These are phyloP conservation scores for Trametes pubescens DNA, from an alignment of 1,284 basidiomycete genomes.

Conservation along the genomic window DNA sequence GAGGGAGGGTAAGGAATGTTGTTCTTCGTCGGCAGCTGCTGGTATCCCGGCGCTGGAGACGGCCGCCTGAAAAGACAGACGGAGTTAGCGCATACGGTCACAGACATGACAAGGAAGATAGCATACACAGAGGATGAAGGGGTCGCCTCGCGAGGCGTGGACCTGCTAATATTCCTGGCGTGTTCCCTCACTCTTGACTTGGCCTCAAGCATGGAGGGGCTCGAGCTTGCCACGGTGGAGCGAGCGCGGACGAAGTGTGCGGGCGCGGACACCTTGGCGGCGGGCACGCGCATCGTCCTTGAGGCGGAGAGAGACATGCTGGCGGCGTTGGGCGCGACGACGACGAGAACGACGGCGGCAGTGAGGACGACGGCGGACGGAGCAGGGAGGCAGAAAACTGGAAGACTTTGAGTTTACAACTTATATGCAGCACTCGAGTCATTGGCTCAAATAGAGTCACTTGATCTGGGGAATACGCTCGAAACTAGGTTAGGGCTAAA, in stretches of 20 bases:
- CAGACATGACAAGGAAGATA: neutral
- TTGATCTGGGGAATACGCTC: slow-evolving; percentile 19
- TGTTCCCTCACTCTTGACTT: slow-evolving; percentile 78
- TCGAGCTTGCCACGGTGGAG: slow-evolving; percentile 53
- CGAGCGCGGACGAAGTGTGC: slow-evolving; percentile 56
- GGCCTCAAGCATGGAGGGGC: slow-evolving; percentile 67
- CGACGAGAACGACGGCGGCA: too few species aligned
- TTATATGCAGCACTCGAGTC: slow-evolving; percentile 27
- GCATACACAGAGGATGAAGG: slow-evolving; percentile 66
- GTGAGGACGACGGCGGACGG: slow-evolving; percentile 13
- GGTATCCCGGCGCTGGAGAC: slow-evolving; percentile 68
- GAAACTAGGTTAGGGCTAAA: slow-evolving; percentile 13
- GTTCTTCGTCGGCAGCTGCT: slow-evolving; percentile 66
- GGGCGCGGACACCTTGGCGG: slow-evolving; percentile 51
- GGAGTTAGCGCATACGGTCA: slow-evolving; percentile 9
- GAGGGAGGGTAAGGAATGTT: slow-evolving; percentile 54
- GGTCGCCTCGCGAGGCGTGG: slow-evolving; percentile 61
- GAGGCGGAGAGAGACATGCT: slow-evolving; percentile 38
- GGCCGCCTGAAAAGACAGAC: slow-evolving; percentile 59
- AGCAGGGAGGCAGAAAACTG: slow-evolving; percentile 25
- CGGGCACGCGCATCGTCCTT: slow-evolving; percentile 51
- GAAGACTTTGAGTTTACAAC: slow-evolving; percentile 21
- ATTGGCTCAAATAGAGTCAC: slow-evolving; percentile 25
- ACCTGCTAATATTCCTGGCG: slow-evolving; percentile 70
- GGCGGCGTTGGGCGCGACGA: slow-evolving; percentile 21